Evolutionary conservation across 1,139 yeast genomes (phyloP).

Genomic region (Magnusiomyces tetraspermus): DNA sequence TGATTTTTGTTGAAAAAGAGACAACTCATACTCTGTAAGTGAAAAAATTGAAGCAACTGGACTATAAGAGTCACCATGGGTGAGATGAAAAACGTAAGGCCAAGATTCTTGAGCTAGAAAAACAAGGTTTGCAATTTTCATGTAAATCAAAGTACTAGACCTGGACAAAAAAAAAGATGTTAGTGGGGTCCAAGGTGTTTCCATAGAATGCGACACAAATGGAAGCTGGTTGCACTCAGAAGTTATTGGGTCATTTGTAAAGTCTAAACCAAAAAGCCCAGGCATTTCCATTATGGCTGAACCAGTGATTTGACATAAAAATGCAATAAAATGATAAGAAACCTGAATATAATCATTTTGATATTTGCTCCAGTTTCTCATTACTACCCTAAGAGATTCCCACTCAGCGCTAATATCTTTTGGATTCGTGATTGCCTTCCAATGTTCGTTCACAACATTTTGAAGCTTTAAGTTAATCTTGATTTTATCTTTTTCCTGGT

Average conservation of each 20-base stretch:
- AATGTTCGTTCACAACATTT: not conserved
- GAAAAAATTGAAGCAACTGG: not conserved
- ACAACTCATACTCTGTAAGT: not conserved
- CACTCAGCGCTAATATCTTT: not conserved
- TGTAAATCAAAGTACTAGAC: not conserved
- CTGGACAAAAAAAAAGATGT: not conserved
- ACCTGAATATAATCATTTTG: not conserved
- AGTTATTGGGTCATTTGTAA: not conserved
- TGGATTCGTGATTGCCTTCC: not conserved
- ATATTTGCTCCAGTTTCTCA: not conserved
- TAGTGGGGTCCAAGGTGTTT: not conserved
- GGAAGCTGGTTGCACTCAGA: not conserved
- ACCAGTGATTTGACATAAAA: not conserved
- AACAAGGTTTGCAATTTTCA: not conserved
- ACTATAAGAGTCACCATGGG: not conserved
- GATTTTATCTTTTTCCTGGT: not conserved
- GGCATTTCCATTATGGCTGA: not conserved
- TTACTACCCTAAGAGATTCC: not conserved
- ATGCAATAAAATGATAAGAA: not conserved
- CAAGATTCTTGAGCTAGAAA: not conserved
- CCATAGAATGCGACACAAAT: not conserved
- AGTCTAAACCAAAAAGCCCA: not conserved
- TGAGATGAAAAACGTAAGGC: not conserved
- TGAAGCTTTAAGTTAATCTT: not conserved
- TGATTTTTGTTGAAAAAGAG: not conserved